Conservation (phyloP, 108 stramenopile genomes). For the Pseudonitzschia delicatissima region DNA sequence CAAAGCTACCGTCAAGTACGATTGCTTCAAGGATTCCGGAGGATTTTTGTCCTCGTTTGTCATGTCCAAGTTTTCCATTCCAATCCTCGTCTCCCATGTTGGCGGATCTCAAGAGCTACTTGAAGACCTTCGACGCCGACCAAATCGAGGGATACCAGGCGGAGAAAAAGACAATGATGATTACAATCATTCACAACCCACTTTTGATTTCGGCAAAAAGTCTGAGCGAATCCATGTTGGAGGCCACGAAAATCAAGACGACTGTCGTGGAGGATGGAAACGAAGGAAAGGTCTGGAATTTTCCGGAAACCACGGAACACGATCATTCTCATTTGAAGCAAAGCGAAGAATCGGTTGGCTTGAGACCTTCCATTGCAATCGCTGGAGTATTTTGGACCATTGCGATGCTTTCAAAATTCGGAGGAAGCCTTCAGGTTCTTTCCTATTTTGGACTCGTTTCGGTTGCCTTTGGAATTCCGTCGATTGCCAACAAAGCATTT, state of each 20-base stretch:
- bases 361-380: slow-evolving; percentile 33
- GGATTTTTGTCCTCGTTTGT: slow-evolving; percentile 19
- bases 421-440: slow-evolving; percentile 47
- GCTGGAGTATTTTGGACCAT: slow-evolving; percentile 60
- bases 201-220: slow-evolving; percentile 10
- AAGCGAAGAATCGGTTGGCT: neutral
- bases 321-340: slow-evolving; percentile 1
- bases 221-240: slow-evolving; percentile 3
- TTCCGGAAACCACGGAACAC: neutral
- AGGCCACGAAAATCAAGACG: slow-evolving; percentile 7
- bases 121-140: slow-evolving; percentile 9
- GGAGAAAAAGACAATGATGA: slow-evolving; percentile 2
- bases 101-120: neutral
- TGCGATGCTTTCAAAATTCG: slow-evolving; percentile 60
- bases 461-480: slow-evolving; percentile 59
- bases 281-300: slow-evolving; percentile 19
- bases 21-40: slow-evolving; percentile 21
- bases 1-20: slow-evolving; percentile 40
- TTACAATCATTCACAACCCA: slow-evolving; percentile 35
- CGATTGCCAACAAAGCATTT: slow-evolving; percentile 62
- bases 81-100: neutral
- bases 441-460: slow-evolving; percentile 58
- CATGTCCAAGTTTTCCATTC: slow-evolving; percentile 22
- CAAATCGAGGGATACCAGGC: slow-evolving; percentile 18
- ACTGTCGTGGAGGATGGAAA: slow-evolving; percentile 24